Conservation (phyloP, 1,284 basidiomycete genomes). For the Naganishia albida region DNA sequence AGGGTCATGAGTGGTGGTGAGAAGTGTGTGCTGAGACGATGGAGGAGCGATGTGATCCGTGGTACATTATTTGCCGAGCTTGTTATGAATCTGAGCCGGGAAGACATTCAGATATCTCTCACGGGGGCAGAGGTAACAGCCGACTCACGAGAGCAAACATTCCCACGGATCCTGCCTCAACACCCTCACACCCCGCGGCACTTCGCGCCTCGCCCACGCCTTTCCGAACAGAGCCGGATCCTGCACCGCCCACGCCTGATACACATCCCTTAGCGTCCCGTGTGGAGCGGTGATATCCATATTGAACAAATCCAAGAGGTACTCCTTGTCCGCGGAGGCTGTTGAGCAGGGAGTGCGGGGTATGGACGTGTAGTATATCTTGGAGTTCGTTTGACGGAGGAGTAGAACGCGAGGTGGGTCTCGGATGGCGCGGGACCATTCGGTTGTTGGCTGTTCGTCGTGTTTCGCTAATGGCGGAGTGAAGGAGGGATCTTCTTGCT, state of each 20-base stretch:
- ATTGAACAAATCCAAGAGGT: slow-evolving; percentile 9
- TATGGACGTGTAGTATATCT: slow-evolving; percentile 71
- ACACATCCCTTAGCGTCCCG: slow-evolving; percentile 59
- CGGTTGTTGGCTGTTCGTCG: slow-evolving; percentile 36
- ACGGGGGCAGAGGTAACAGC: neutral
- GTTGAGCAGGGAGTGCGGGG: slow-evolving; percentile 56
- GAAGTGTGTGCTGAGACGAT: slow-evolving; percentile 65
- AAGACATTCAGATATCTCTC: neutral
- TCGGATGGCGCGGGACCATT: slow-evolving; percentile 49
- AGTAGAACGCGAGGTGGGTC: slow-evolving; percentile 67
- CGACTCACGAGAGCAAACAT: slow-evolving; percentile 79
- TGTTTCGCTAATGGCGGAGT: neutral
- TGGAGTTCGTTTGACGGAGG: slow-evolving; percentile 69
- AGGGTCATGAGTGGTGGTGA: slow-evolving; percentile 62
- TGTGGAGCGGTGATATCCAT: neutral
- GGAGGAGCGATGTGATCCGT: slow-evolving; percentile 87
- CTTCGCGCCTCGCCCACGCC: slow-evolving; percentile 57
- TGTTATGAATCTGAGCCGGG: slow-evolving; percentile 79
- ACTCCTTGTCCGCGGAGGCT: slow-evolving; percentile 35
- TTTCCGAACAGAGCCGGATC: slow-evolving; percentile 73
- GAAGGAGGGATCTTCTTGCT: neutral
- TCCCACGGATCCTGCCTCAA: slow-evolving; percentile 95
- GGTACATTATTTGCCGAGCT: slow-evolving; percentile 96
- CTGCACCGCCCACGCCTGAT: slow-evolving; percentile 69
- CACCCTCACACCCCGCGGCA: slow-evolving; percentile 63